Percentiles rank a stretch among this genome's conserved stretches.
These are phyloP conservation scores for Beauveria scarabaeidicola DNA, from an alignment of 2,329 filamentous ascomycete genomes.

Conservation along the genomic window DNA sequence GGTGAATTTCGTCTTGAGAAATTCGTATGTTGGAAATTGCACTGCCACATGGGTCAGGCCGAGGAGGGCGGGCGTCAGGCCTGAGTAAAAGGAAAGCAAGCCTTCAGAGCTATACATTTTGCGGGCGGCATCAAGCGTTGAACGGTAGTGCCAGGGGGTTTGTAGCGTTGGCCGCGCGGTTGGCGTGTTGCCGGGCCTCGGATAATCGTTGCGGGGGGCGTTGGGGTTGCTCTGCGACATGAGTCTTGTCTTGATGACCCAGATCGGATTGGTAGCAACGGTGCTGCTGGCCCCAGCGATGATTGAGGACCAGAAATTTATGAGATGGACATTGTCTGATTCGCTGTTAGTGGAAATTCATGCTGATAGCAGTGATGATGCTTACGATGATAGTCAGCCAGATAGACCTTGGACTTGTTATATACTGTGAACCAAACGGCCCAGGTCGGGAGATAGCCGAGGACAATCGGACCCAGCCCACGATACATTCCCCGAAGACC, in stretches of 20 bases:
- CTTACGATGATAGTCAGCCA: constrained; percentile 58
- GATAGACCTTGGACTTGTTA: constrained; percentile 72
- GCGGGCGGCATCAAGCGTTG: constrained; percentile 80
- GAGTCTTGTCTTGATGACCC: constrained; percentile 96
- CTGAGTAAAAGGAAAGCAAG: constrained; percentile 85
- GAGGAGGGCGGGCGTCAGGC: constrained; percentile 81
- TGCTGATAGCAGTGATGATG: background rate
- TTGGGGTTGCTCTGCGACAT: constrained; percentile 75
- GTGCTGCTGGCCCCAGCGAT: constrained; percentile 89
- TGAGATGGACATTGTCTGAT: constrained; percentile 63
- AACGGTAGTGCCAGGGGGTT: constrained; percentile 83
- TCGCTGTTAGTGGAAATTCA: constrained; percentile 11
- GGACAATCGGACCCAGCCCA: constrained; percentile 84
- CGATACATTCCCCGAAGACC: constrained; percentile 86
- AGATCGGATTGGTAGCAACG: constrained; percentile 92
- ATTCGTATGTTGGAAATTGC: constrained; percentile 95
- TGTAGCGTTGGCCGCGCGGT: constrained; percentile 47
- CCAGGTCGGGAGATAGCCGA: constrained; percentile 96
- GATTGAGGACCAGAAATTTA: constrained; percentile 84
- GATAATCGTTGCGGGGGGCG: constrained; percentile 36
- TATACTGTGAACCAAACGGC: constrained; percentile 97
- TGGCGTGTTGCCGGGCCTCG: constrained; percentile 44
- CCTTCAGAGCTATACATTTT: constrained; percentile 96
- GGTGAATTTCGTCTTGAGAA: constrained; percentile 81
- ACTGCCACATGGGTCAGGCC: constrained; percentile 93